Base-by-base conservation (phyloP, 75 land plant species). In the Azolla pinnata region DNA sequence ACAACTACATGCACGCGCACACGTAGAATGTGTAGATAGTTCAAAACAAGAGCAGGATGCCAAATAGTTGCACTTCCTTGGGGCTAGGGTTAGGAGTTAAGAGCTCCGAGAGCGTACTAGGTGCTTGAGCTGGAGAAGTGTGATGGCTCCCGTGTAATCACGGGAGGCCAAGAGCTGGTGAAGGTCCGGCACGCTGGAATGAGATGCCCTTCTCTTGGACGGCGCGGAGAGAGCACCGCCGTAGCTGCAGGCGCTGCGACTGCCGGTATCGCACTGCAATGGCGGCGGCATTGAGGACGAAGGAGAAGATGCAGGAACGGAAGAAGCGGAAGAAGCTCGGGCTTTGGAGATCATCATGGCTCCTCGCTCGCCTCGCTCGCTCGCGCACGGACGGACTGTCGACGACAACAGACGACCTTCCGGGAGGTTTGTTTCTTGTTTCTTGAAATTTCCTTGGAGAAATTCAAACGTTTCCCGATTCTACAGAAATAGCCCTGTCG, bases 111-210 rank as follows among this genome's bases (percentile, higher is more conserved):
- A 28, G 2, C 34, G 30, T 57, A 65, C 74, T 62, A 54, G 68
- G 68, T 61, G 61, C 21, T 65, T 49, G 48, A 65, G 59, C 7
- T 65, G 74, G 4, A 71, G 67, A 45, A 71, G 40, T 4, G 74
- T 62, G n/a, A 71, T 64, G 30, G 74, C 74, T 34, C 74, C 74
- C 1, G 61, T 51, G 58, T 71, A 71, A 27, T 71, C 68, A 14
- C 74, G 59, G 1, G 63, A 29, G 7, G 57, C 74, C 33, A 71
- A 18, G 20, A 65, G 27, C 20, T 21, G 35, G 10, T 24, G 38
- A 42, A 71, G 59, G 33, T 71, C 68, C 2, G 69, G 74, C 14
- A 59, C 30, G 25, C 52, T 50, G 27, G 71, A 40, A 7, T 27
- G 25, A 18, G 18, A 10, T 2, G 25, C 25, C 29, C 4, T 27